These are phyloP conservation scores for Exophiala oligosperma DNA, from an alignment of 2,329 filamentous ascomycete species.

Conservation along the genomic window DNA sequence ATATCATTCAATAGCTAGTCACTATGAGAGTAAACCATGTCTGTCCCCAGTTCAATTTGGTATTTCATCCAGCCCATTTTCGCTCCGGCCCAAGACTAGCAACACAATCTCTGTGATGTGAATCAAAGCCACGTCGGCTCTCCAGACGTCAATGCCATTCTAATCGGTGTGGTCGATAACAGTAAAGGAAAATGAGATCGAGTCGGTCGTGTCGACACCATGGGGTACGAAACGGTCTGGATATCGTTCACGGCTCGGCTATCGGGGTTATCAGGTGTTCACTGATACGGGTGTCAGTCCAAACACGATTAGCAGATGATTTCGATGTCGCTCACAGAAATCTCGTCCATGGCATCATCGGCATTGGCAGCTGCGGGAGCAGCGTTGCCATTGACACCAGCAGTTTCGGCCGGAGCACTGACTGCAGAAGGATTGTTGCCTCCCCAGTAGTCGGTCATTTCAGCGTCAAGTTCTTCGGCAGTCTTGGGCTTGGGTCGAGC, in stretches of 20 bases:
- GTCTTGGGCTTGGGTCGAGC: slow-evolving; percentile 78
- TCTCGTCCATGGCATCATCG: slow-evolving; percentile 59
- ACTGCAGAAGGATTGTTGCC: slow-evolving; percentile 45
- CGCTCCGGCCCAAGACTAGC: slow-evolving; percentile 8
- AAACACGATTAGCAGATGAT: slow-evolving; percentile 20
- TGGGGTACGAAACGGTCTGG: not conserved
- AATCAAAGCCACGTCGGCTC: slow-evolving; percentile 8
- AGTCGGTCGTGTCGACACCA: not conserved
- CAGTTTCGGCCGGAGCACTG: slow-evolving; percentile 42
- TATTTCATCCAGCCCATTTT: not conserved
- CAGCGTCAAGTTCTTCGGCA: slow-evolving; percentile 89
- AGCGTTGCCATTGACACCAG: slow-evolving; percentile 48
- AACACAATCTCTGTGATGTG: slow-evolving; percentile 15
- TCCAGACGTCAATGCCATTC: no score
- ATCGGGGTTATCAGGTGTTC: slow-evolving; percentile 11
- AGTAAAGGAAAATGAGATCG: slow-evolving; percentile 6
- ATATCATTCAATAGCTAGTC: no score
- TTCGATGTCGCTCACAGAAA: slow-evolving; percentile 45
- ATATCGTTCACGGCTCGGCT: slow-evolving; percentile 1
- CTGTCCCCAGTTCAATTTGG: not conserved
- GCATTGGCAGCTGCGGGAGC: slow-evolving; percentile 48
- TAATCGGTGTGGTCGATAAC: no score
- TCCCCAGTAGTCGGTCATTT: slow-evolving; percentile 95
- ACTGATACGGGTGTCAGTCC: slow-evolving; percentile 30
- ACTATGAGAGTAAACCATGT: no score